Conservation (phyloP, 495 filamentous ascomycete genomes). For the Penicillium lividum region DNA sequence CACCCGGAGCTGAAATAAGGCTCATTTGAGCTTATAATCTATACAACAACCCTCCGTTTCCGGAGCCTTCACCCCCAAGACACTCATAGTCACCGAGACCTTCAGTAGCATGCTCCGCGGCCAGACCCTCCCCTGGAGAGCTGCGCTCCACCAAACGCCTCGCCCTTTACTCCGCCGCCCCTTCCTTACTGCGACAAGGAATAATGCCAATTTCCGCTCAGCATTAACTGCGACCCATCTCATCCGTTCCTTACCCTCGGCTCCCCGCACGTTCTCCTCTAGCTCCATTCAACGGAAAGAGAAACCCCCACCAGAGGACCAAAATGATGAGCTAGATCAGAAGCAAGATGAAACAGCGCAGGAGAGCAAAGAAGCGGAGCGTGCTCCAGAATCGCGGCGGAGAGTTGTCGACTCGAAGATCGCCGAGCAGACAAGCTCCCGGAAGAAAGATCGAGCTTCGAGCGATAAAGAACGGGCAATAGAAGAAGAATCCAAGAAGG, state of each 20-base stretch:
- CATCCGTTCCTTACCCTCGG: constrained; percentile 31
- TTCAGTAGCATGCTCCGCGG: constrained; percentile 54
- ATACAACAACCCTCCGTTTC: constrained; percentile 12
- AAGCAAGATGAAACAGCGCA: constrained; percentile 31
- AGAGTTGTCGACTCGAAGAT: constrained; percentile 40
- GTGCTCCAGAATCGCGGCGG: constrained; percentile 33
- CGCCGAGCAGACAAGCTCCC: constrained; percentile 30
- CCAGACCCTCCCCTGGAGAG: constrained; percentile 58
- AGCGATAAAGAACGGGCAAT: constrained; percentile 42
- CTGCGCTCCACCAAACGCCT: constrained; percentile 50
- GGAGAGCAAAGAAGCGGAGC: constrained; percentile 38
- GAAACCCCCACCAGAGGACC: constrained; percentile 42
- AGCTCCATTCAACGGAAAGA: constrained; percentile 45
- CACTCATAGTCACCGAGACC: constrained; percentile 13
- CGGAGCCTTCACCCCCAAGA: not conserved
- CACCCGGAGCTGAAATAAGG: constrained; percentile 21
- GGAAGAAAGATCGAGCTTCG: constrained; percentile 41
- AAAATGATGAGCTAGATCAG: constrained; percentile 36
- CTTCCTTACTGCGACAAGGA: constrained; percentile 34
- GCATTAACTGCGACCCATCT: constrained; percentile 31
- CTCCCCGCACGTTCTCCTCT: constrained; percentile 44
- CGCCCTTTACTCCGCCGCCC: constrained; percentile 38
- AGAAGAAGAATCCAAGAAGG: constrained; percentile 46
- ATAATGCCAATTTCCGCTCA: constrained; percentile 42
- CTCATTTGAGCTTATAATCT: constrained; percentile 10